These are phyloP conservation scores for Nothophaeocryptopus gaeumannii DNA, from an alignment of 2,329 filamentous ascomycete genomes.

Conservation along the genomic window DNA sequence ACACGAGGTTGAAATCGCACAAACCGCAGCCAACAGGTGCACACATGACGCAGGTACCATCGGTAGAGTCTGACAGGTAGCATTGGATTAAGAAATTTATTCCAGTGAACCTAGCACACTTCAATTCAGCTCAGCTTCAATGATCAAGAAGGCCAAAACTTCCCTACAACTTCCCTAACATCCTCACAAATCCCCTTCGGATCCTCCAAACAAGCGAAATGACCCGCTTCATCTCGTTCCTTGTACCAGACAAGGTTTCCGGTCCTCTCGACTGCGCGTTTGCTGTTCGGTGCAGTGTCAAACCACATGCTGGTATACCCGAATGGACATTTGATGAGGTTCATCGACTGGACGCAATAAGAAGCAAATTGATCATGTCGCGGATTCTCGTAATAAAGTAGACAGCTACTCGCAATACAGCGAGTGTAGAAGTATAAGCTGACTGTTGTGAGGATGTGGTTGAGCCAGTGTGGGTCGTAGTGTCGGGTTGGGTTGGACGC, in stretches of 20 bases:
- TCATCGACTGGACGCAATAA: conserved; percentile 37
- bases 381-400: conserved; percentile 42
- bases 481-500: conserved; percentile 38
- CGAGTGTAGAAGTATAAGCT: conserved; percentile 41
- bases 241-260: conserved; percentile 40
- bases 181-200: conserved; percentile 30
- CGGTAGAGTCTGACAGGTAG: too few species aligned
- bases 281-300: conserved; percentile 38
- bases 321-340: conserved; percentile 38
- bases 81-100: too few species aligned
- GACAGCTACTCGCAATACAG: conserved; percentile 38
- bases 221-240: conserved; percentile 29
- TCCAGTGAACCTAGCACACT: too few species aligned
- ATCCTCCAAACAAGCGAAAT: conserved; percentile 33
- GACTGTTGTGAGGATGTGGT: conserved; percentile 33
- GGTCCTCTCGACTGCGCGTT: conserved; percentile 35
- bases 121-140: background rate
- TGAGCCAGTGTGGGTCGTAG: conserved; percentile 32
- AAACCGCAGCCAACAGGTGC: too few species aligned
- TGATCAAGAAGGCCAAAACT: conserved; percentile 13
- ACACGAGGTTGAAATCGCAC: too few species aligned
- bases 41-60: too few species aligned
- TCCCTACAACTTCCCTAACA: conserved; percentile 26
- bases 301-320: conserved; percentile 40
- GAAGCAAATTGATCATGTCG: conserved; percentile 39